These are phyloP conservation scores for Thuja plicata DNA, from an alignment of 83 land plant species.

Conservation along the genomic window DNA sequence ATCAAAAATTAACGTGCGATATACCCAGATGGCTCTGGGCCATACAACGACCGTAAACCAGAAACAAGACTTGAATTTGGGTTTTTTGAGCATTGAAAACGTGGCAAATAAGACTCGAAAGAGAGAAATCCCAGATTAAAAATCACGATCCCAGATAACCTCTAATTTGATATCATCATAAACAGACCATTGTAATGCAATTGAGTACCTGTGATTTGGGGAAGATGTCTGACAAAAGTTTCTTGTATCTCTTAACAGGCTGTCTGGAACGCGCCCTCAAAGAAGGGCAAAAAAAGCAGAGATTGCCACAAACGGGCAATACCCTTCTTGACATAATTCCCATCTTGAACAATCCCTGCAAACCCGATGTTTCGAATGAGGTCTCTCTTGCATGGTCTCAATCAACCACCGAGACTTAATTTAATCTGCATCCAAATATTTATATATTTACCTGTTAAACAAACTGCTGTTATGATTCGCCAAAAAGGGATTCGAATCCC, in stretches of 20 bases:
- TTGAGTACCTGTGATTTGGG: conserved; percentile 55
- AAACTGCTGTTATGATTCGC: background rate
- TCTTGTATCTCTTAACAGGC: conserved; percentile 81
- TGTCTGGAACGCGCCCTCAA: conserved; percentile 70
- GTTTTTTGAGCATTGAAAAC: background rate
- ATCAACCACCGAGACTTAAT: background rate
- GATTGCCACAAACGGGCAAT: conserved; percentile 64
- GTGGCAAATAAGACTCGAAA: background rate
- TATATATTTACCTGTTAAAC: background rate
- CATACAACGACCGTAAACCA: background rate
- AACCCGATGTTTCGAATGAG: background rate
- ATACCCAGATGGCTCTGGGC: too few relatives aligned
- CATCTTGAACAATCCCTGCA: conserved; percentile 33
- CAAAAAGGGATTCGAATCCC: background rate
- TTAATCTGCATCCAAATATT: background rate
- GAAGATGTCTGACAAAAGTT: conserved; percentile 60
- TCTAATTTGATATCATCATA: background rate
- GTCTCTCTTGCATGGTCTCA: background rate
- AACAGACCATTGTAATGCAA: background rate
- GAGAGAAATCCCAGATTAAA: background rate
- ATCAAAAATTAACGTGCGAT: background rate
- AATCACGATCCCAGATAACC: background rate
- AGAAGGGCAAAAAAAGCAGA: conserved; percentile 73
- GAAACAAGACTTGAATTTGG: background rate
- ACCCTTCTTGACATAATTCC: conserved; percentile 78